Percentiles rank a stretch among this genome's conserved stretches.
Evolutionary conservation across 2,329 filamentous ascomycete genomes (phyloP).

Genomic region (Neoarthrinium moseri): DNA sequence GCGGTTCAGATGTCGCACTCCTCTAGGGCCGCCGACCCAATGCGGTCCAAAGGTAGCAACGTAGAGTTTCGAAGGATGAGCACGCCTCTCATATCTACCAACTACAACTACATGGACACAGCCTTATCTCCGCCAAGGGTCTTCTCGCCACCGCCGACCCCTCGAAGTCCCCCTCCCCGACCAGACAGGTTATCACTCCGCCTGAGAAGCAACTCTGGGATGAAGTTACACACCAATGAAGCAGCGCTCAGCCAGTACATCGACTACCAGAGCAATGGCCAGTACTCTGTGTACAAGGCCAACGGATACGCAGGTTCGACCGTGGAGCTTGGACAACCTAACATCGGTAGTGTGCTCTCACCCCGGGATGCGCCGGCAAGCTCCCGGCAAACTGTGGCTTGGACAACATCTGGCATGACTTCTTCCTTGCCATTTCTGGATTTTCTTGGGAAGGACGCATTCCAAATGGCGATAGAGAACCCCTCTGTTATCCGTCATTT

Average conservation of each 20-base stretch:
- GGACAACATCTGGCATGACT: constrained; percentile 6
- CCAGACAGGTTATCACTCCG: constrained; percentile 22
- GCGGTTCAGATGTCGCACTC: constrained; percentile 3
- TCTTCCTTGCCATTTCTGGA: constrained; percentile 34
- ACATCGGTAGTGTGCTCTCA: constrained; percentile 22
- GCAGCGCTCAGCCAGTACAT: constrained; percentile 44
- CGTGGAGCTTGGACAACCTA: constrained; percentile 13
- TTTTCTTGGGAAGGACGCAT: constrained; percentile 48
- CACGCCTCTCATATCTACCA: constrained; percentile 11
- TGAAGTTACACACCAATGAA: constrained; percentile 44
- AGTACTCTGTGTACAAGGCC: background rate
- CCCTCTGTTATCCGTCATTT: constrained; percentile 45
- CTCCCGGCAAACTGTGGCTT: constrained; percentile 10
- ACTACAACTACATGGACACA: constrained; percentile 4
- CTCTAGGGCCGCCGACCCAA: background rate
- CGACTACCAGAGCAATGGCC: constrained; percentile 40
- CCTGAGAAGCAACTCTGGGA: constrained; percentile 44
- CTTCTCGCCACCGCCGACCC: constrained; percentile 22
- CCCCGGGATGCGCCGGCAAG: constrained; percentile 9
- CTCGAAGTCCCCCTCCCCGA: constrained; percentile 15
- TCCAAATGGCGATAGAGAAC: constrained; percentile 49
- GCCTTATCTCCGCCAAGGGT: constrained; percentile 11
- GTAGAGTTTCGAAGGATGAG: constrained; percentile 9
- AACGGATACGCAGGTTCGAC: constrained; percentile 1
- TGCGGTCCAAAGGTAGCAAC: background rate